Evolutionary conservation across 169 alveolate genomes (phyloP).

Genomic region (Cryptosporidium andersoni): DNA sequence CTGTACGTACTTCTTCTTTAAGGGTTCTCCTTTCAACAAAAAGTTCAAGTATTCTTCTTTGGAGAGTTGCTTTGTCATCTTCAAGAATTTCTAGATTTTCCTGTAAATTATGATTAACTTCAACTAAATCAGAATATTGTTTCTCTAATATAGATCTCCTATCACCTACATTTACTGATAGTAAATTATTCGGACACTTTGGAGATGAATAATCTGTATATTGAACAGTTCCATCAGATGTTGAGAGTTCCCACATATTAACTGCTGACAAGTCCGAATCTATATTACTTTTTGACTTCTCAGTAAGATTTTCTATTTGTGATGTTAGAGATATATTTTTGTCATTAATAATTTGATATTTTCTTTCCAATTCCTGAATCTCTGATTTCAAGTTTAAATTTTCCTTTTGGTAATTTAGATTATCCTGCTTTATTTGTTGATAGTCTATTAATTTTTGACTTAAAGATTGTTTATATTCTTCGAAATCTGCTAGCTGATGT

Average conservation of each 20-base stretch:
- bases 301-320: background rate
- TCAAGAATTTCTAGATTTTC: constrained; percentile 56
- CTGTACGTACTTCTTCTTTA: constrained; percentile 34
- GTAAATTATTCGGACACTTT: background rate
- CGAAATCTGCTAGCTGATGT: constrained; percentile 22
- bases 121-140: constrained; percentile 55
- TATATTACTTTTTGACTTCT: background rate
- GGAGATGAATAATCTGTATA: constrained; percentile 16
- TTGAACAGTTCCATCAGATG: constrained; percentile 27
- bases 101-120: constrained; percentile 20
- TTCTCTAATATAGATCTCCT: constrained; percentile 21
- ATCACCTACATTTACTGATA: background rate
- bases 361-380: constrained; percentile 29
- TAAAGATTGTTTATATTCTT: constrained; percentile 8
- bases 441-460: constrained; percentile 10
- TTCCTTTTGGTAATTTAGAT: constrained; percentile 15
- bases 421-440: background rate
- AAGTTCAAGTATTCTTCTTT: constrained; percentile 53
- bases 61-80: constrained; percentile 68
- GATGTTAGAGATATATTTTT: constrained; percentile 2
- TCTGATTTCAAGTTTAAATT: constrained; percentile 22
- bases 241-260: constrained; percentile 42
- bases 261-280: constrained; percentile 1
- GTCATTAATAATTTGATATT: background rate
- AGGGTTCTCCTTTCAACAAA: constrained; percentile 67